Percentiles rank a stretch among this genome's conserved stretches.
phyloP scores from a whole-genome alignment of 2,329 filamentous ascomycete species.

The Colletotrichum sojae region DNA sequence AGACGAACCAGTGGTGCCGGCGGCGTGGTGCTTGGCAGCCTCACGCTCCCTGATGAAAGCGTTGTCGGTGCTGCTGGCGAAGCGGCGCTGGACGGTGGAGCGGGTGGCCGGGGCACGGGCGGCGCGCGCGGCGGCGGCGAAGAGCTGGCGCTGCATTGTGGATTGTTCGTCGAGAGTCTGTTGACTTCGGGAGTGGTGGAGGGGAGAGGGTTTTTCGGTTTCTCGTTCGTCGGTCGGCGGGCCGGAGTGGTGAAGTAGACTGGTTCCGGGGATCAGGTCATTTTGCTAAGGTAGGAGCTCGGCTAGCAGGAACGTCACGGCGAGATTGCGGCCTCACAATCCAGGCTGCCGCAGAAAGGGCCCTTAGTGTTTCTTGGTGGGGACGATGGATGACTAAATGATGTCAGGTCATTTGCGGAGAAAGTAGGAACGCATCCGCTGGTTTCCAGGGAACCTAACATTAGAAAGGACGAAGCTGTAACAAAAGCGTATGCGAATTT shows the following conservation, averaged over 20 bases:
- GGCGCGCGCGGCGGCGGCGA: constrained; percentile 75
- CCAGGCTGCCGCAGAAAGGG: constrained; percentile 26
- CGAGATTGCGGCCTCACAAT: constrained; percentile 36
- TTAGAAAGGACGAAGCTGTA: neutral
- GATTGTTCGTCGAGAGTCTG: constrained; percentile 43
- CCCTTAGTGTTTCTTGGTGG: constrained; percentile 13
- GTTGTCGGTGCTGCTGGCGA: constrained; percentile 85
- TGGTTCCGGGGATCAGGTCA: constrained; percentile 44
- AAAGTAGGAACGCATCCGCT: constrained; percentile 16
- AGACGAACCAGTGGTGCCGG: constrained; percentile 82
- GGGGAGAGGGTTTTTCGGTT: constrained; percentile 25
- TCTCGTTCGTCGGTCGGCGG: constrained; percentile 25
- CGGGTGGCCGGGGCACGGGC: constrained; percentile 67
- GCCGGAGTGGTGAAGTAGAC: constrained; percentile 27
- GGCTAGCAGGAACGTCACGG: constrained; percentile 39
- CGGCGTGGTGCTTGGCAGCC: constrained; percentile 92
- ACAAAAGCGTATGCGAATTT: too few species aligned
- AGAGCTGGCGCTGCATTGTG: constrained; percentile 75
- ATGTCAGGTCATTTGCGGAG: constrained; percentile 37
- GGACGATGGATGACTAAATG: constrained; percentile 38
- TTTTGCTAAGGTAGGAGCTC: constrained; percentile 40
- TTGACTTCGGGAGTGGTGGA: constrained; percentile 8
- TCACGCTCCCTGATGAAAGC: constrained; percentile 93
- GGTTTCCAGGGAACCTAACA: neutral
- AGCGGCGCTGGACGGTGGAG: constrained; percentile 76